Percentiles rank a stretch among this genome's conserved stretches.
Conservation (phyloP, 2,329 filamentous ascomycete genomes). For the Alternaria triticina region DNA sequence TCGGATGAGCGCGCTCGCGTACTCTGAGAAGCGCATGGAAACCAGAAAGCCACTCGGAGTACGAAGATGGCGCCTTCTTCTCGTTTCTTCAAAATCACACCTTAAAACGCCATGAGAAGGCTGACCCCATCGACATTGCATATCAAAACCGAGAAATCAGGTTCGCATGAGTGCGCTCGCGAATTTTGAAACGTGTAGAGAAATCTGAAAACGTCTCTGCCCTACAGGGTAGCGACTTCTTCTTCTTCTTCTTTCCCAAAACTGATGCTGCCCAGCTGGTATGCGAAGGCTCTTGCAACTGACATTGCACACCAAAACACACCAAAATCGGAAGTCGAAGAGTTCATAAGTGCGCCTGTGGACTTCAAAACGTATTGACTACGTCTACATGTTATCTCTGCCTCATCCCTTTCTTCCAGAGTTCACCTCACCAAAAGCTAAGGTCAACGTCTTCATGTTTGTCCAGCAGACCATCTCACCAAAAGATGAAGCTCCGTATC, state of each 20-base stretch:
- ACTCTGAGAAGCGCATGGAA: neutral
- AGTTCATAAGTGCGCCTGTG: no score
- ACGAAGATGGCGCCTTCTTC: neutral
- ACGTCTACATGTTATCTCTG: neutral
- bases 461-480: neutral
- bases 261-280: accelerated
- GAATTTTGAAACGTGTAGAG: neutral
- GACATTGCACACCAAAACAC: no score
- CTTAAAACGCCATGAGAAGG: neutral
- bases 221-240: neutral
- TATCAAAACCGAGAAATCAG: accelerated
- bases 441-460: no score
- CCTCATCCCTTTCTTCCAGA: neutral
- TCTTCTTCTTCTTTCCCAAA: neutral
- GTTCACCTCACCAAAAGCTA: neutral
- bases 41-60: neutral
- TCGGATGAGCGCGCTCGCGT: neutral
- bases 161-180: accelerated
- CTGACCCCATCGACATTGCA: neutral
- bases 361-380: no score
- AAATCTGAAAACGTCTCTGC: no score
- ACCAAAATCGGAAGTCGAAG: no score
- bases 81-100: neutral
- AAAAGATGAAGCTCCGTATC: neutral
- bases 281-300: no score